Evolutionary conservation across 306 rosid species (phyloP).

Genomic region (Trifolium pratense): DNA sequence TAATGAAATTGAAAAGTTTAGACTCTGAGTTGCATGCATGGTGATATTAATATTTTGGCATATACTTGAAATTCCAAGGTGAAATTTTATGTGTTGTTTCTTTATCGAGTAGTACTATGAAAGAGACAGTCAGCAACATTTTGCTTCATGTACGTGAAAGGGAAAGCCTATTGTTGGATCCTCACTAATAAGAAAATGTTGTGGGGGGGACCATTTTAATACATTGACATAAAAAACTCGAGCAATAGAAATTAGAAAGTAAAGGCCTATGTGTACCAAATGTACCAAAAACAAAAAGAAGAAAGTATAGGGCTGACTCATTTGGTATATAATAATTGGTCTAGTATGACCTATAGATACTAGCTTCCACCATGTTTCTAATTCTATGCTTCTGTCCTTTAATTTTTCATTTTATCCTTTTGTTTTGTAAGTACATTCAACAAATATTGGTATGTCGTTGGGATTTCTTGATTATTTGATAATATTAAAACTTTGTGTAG

Average conservation of each 20-base stretch:
- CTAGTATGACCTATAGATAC: background rate
- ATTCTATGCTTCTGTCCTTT: background rate
- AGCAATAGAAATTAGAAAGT: background rate
- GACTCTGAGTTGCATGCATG: conserved; percentile 36
- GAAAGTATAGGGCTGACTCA: background rate
- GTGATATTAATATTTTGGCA: conserved; percentile 27
- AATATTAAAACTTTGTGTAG: background rate
- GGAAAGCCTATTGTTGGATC: conserved; percentile 27
- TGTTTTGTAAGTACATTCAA: no score
- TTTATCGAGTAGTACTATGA: conserved; percentile 23
- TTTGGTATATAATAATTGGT: conserved; percentile 26
- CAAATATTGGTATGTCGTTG: conserved; percentile 1
- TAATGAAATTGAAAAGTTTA: conserved; percentile 7
- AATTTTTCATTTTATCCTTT: background rate
- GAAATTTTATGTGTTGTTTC: conserved; percentile 26
- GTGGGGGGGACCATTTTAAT: conserved; percentile 49
- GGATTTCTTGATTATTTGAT: background rate
- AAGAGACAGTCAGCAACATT: conserved; percentile 6
- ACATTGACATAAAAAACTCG: background rate
- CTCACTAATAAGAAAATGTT: conserved; percentile 26
- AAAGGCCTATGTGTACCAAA: background rate
- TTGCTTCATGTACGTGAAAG: conserved; percentile 39
- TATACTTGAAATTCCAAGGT: background rate
- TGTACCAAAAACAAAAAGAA: background rate
- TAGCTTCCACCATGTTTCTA: background rate